Conservation (phyloP, 441 rosid genomes). For the Metrosideros polymorpha region DNA sequence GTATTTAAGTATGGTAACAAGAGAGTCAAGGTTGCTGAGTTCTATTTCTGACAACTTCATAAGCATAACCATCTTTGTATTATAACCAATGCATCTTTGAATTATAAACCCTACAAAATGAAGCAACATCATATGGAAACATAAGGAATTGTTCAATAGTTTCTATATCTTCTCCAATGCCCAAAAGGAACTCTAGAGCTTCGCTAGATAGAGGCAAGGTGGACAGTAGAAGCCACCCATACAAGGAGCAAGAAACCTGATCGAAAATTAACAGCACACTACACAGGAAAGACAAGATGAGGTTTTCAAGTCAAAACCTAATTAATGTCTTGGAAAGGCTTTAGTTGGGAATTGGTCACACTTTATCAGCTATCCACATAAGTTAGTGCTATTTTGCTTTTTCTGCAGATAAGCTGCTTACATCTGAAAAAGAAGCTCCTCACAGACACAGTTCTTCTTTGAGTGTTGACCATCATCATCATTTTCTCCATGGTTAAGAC, state of each 20-base stretch:
- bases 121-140: not conserved
- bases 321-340: not conserved
- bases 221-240: not conserved
- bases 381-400: not conserved
- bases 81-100: not conserved
- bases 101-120: not conserved
- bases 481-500: not conserved
- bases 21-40: not conserved
- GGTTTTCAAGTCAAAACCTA: not conserved
- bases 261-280: not conserved
- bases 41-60: not conserved
- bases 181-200: not conserved
- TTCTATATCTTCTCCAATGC: not conserved
- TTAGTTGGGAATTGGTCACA: not conserved
- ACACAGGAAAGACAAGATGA: not conserved
- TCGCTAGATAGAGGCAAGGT: not conserved
- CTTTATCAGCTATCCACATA: not conserved
- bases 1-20: not conserved
- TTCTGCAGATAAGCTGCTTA: not conserved
- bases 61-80: not conserved
- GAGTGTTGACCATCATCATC: not conserved
- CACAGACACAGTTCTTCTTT: not conserved
- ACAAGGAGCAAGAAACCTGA: not conserved
- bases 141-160: not conserved
- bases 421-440: not conserved